Conservation (phyloP, 2,329 filamentous ascomycete genomes). For the Phaeosphaeriaceae sp. region DNA sequence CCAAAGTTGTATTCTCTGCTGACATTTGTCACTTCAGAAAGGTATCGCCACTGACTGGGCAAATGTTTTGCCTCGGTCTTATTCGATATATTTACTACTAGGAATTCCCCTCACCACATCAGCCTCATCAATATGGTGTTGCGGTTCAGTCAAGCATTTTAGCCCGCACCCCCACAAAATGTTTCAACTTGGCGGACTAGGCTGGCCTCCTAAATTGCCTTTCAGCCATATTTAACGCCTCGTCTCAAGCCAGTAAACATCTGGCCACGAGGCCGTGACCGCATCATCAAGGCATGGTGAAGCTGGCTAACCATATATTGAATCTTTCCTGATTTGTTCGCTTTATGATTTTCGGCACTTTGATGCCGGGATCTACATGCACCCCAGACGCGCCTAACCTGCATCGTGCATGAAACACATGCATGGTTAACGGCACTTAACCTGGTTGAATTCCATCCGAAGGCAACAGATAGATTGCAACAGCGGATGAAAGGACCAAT, state of each 20-base stretch:
- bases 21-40: too few relatives aligned
- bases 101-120: too few relatives aligned
- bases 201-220: slow-evolving; percentile 13
- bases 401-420: slow-evolving; percentile 25
- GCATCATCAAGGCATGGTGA: slow-evolving; percentile 8
- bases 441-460: slow-evolving; percentile 33
- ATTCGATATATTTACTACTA: too few relatives aligned
- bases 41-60: too few relatives aligned
- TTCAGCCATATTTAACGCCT: slow-evolving; percentile 27
- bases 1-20: too few relatives aligned
- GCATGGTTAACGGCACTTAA: slow-evolving; percentile 27
- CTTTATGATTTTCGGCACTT: slow-evolving; percentile 19
- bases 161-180: slow-evolving; percentile 13
- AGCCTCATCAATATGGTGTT: neutral
- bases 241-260: slow-evolving; percentile 12
- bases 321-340: slow-evolving; percentile 25
- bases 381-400: slow-evolving; percentile 40
- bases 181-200: slow-evolving; percentile 7
- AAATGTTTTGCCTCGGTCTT: too few relatives aligned
- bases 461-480: slow-evolving; percentile 36
- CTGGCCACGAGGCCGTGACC: slow-evolving; percentile 16
- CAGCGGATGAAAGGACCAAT: slow-evolving; percentile 43
- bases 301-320: slow-evolving; percentile 14
- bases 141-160: slow-evolving; percentile 18
- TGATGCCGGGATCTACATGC: slow-evolving; percentile 28